Base-by-base conservation (phyloP, 228 moss, liverwort and hornwort genomes). In the Sphagnum fallax region DNA sequence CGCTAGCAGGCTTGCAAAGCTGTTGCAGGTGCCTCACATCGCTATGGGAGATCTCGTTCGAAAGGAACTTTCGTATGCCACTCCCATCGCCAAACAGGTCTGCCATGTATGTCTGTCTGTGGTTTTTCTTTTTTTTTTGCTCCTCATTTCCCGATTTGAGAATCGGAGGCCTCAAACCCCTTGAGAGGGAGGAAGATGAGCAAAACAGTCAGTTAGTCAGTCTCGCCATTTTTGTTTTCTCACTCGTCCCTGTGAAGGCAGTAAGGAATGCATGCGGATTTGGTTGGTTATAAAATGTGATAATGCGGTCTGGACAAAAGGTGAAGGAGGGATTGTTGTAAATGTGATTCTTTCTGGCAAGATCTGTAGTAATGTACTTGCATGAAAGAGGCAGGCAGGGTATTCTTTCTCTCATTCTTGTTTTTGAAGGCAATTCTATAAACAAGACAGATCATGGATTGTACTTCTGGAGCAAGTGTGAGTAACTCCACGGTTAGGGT, bases 11-110 rank as follows among this genome's bases (percentile, higher is more conserved):
- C 70, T 98, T 51, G 74, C 98, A 0, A 93, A 98, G 76, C 62
- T 93, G 62, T 14, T 98, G 74, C 77, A 89, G 15, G 89, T 98
- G 14, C 93, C 98, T 10, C 98, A 98, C 72, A 98, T 98, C 63
- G 98, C 98, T 13, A 98, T 98, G 98, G 98, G 93, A 55, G 93
- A 98, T 83, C 79, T 98, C 51, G 93, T 98, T 13, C 82, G 98
- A 13, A 81, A 82, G 4, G 93, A 91, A 73, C 82, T 98, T 60
- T 48, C 82, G 72, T 78, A 78, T 67, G 66, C 75, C 61, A 57
- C 78, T 6, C 8, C 76, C 4, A 80, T 83, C 83, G 82, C 86
- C 1, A 75, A 80, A 64, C 76, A 83, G 86, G 86, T 87, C 9
- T 12, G 52, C 4, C 1, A 10, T n/a, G 63, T 8, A 0, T 49